Percentiles rank a stretch among this genome's conserved stretches.
Evolutionary conservation across 2,329 filamentous ascomycete species (phyloP).

Genomic region (Dichotomopilus funicola): DNA sequence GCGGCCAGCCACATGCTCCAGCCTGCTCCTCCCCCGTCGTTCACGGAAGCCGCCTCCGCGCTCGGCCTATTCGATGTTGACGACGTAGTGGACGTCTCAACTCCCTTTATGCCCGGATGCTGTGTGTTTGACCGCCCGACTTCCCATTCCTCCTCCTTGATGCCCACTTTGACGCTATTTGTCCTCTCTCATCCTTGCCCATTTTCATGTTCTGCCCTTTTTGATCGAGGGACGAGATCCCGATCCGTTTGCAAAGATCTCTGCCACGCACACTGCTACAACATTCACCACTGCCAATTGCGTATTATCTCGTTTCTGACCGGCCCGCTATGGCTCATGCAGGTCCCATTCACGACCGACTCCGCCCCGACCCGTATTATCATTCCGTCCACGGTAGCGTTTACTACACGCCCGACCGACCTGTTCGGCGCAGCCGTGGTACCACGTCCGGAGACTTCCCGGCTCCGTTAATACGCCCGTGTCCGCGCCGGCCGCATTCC

Average conservation of each 20-base stretch:
- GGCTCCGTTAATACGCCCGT: slow-evolving; percentile 41
- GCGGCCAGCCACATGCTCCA: slow-evolving; percentile 19
- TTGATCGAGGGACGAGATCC: too few relatives aligned
- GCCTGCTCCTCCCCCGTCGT: slow-evolving; percentile 14
- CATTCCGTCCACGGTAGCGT: slow-evolving; percentile 23
- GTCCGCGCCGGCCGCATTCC: slow-evolving; percentile 47
- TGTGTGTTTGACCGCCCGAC: slow-evolving; percentile 17
- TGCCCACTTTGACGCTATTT: background rate
- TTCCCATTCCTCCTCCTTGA: background rate
- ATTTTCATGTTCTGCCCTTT: background rate
- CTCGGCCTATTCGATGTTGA: slow-evolving; percentile 15
- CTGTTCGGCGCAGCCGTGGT: slow-evolving; percentile 21
- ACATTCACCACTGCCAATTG: slow-evolving; percentile 5
- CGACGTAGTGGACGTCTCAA: slow-evolving; percentile 5
- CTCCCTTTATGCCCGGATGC: slow-evolving; percentile 21
- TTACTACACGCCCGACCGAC: slow-evolving; percentile 24
- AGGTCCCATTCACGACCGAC: slow-evolving; percentile 24
- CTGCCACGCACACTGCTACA: background rate
- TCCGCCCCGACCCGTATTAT: slow-evolving; percentile 19
- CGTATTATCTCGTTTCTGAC: slow-evolving; percentile 16
- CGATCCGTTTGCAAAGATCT: too few relatives aligned
- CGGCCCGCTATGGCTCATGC: slow-evolving; percentile 15
- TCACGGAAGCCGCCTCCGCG: slow-evolving; percentile 10
- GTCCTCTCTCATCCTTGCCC: background rate
- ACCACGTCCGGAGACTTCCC: slow-evolving; percentile 27